phyloP scores from a whole-genome alignment of 208 protist species.

The Trypanosoma congolense region DNA sequence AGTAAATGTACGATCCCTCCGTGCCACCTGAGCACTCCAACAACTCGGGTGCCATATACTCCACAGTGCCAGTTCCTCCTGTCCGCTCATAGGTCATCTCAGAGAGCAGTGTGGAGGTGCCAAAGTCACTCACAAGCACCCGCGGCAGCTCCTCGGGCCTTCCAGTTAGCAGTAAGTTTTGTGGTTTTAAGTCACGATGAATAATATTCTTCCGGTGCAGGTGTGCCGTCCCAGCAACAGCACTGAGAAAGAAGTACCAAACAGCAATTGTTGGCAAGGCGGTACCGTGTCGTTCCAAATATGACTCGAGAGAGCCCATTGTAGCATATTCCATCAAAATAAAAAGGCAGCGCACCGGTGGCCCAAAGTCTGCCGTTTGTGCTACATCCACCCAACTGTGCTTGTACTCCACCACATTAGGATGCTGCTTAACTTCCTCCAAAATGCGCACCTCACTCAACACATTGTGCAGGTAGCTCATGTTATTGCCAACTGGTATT shows the following conservation, averaged over 20 bases:
- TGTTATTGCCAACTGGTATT: slow-evolving; percentile 83
- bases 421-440: slow-evolving; percentile 76
- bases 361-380: slow-evolving; percentile 83
- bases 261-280: slow-evolving; percentile 75
- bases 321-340: slow-evolving; percentile 90
- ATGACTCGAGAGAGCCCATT: slow-evolving; percentile 76
- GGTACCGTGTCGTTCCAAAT: slow-evolving; percentile 62
- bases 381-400: slow-evolving; percentile 87
- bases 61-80: slow-evolving; percentile 79
- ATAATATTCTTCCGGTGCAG: slow-evolving; percentile 82
- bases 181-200: slow-evolving; percentile 87
- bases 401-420: slow-evolving; percentile 88
- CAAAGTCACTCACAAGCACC: slow-evolving; percentile 86
- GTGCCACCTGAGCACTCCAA: slow-evolving; percentile 38
- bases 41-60: slow-evolving; percentile 90
- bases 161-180: slow-evolving; percentile 79
- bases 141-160: slow-evolving; percentile 44
- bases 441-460: slow-evolving; percentile 82
- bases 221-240: slow-evolving; percentile 68
- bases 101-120: slow-evolving; percentile 63
- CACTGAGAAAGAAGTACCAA: slow-evolving; percentile 88
- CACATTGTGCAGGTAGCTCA: slow-evolving; percentile 70
- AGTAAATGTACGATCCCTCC: slow-evolving; percentile 46
- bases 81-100: slow-evolving; percentile 66
- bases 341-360: slow-evolving; percentile 83